Percentiles rank a stretch among this genome's conserved stretches.
Conservation (phyloP, 495 filamentous ascomycete species). For the Neurospora sp. region DNA sequence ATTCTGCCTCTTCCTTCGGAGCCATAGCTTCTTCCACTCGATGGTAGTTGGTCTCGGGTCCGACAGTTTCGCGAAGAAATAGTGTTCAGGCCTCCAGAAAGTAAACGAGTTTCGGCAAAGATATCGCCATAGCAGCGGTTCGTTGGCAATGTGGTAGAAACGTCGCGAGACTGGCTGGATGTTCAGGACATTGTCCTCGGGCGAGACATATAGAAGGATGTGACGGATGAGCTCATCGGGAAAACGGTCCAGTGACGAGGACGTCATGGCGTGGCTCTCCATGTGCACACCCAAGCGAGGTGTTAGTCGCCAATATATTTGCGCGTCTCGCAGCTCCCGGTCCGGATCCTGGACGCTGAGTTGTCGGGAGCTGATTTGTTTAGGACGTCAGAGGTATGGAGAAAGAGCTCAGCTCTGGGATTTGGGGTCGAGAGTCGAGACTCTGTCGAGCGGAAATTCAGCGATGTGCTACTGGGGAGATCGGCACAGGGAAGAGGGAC, state of each 20-base stretch:
- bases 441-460: neutral
- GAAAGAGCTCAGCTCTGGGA: neutral
- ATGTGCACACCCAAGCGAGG: neutral
- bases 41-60: constrained; percentile 38
- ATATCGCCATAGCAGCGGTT: constrained; percentile 67
- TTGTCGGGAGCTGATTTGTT: neutral
- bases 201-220: constrained; percentile 51
- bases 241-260: constrained; percentile 30
- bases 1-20: constrained; percentile 46
- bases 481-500: neutral
- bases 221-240: constrained; percentile 69
- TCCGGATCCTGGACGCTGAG: neutral
- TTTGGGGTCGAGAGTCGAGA: neutral
- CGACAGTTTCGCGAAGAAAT: constrained; percentile 45
- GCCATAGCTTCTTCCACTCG: constrained; percentile 70
- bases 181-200: constrained; percentile 36
- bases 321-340: neutral
- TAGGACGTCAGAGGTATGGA: neutral
- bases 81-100: constrained; percentile 65
- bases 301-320: neutral
- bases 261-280: neutral
- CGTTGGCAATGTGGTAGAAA: constrained; percentile 53
- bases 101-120: constrained; percentile 58
- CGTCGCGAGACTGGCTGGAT: constrained; percentile 53
- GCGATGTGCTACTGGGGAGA: neutral